Evolutionary conservation across 2,329 filamentous ascomycete genomes (phyloP).

Genomic region (Phaeophleospora eucalypticola): DNA sequence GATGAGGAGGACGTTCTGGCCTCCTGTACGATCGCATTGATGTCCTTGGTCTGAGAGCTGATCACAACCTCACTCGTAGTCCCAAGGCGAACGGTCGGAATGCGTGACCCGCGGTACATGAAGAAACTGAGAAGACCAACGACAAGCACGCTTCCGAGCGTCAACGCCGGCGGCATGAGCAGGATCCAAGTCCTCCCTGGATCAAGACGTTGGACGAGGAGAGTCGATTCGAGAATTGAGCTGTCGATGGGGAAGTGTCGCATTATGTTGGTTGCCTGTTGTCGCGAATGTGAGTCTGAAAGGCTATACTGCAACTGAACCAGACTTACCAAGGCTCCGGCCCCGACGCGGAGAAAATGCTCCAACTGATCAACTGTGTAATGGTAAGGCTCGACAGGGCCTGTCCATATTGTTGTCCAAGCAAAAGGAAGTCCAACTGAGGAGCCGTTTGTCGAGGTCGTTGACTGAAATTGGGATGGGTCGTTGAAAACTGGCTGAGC

Average conservation of each 20-base stretch:
- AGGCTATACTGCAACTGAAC: not conserved
- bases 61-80: conserved; percentile 1
- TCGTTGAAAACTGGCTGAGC: not conserved
- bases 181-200: not conserved
- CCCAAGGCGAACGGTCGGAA: not conserved
- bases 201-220: not conserved
- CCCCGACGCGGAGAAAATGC: not conserved
- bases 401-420: not conserved
- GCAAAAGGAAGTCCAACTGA: not conserved
- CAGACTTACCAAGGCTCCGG: not conserved
- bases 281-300: not conserved
- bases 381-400: not conserved
- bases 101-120: not conserved
- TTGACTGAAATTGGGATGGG: not conserved
- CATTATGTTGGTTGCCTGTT: not conserved
- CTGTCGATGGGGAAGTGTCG: not conserved
- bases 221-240: not conserved
- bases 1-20: not conserved
- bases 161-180: not conserved
- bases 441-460: not conserved
- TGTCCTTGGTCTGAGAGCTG: conserved; percentile 1
- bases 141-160: not conserved
- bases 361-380: not conserved
- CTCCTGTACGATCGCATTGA: not conserved
- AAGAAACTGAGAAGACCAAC: not conserved